Conservation (phyloP, 805 yeast species). For the Lipomyces mesembrius region DNA sequence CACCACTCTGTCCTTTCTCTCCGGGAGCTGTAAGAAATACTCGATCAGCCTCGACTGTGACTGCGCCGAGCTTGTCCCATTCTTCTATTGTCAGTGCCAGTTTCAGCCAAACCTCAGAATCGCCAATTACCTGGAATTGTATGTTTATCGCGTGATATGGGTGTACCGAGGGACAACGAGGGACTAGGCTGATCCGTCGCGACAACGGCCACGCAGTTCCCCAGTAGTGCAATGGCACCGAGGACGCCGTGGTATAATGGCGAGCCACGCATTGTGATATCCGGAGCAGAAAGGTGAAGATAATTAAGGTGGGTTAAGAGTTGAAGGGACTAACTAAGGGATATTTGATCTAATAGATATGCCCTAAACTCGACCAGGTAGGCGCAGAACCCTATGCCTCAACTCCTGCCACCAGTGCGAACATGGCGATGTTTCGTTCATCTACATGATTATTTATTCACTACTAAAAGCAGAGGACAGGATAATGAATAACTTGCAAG, state of each 20-base stretch:
- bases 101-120: neutral
- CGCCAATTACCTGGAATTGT: constrained; percentile 26
- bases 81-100: constrained; percentile 16
- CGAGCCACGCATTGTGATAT: neutral
- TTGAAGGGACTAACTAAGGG: too few species aligned
- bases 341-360: too few species aligned
- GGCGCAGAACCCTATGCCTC: too few species aligned
- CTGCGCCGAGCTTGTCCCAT: constrained; percentile 40
- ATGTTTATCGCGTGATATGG: constrained; percentile 27
- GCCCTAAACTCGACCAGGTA: too few species aligned
- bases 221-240: neutral
- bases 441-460: too few species aligned
- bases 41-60: constrained; percentile 35
- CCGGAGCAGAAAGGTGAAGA: neutral
- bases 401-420: too few species aligned
- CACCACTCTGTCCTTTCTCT: constrained; percentile 41
- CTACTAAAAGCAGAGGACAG: too few species aligned
- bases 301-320: neutral
- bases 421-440: too few species aligned
- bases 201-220: constrained; percentile 3
- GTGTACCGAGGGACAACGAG: constrained; percentile 24
- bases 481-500: too few species aligned
- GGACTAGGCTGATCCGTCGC: constrained; percentile 8
- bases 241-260: neutral
- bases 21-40: constrained; percentile 39